phyloP scores from a whole-genome alignment of 2,329 filamentous ascomycete genomes.

The Fusarium decemcellulare region DNA sequence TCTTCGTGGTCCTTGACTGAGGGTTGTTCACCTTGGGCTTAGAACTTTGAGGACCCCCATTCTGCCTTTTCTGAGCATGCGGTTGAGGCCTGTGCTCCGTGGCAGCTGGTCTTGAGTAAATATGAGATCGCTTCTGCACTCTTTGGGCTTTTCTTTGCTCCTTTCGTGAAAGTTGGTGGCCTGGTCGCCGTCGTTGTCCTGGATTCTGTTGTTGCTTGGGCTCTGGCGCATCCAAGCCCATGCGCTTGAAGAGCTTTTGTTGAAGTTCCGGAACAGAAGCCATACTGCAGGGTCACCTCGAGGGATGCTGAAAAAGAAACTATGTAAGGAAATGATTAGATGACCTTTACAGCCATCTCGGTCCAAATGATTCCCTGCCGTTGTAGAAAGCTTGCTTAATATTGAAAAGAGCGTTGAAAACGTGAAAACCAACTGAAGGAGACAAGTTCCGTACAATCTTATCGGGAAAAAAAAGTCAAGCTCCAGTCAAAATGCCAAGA shows the following conservation, averaged over 20 bases:
- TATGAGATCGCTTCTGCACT: conserved; percentile 68
- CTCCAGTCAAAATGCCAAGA: not conserved
- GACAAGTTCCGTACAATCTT: not conserved
- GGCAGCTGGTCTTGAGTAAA: conserved; percentile 42
- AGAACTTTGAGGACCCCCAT: not conserved
- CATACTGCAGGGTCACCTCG: conserved; percentile 10
- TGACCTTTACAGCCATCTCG: not conserved
- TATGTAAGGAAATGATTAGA: not conserved
- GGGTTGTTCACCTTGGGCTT: conserved; percentile 9
- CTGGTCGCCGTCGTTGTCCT: conserved; percentile 22
- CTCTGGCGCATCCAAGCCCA: conserved; percentile 52
- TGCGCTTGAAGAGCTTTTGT: conserved; percentile 55
- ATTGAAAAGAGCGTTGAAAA: not conserved
- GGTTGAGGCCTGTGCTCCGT: conserved; percentile 23
- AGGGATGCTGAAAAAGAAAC: not conserved
- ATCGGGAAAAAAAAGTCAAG: conserved; percentile 8
- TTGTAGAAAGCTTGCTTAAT: not conserved
- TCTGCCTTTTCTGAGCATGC: conserved; percentile 19
- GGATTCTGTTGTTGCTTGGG: conserved; percentile 26
- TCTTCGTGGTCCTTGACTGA: conserved; percentile 12
- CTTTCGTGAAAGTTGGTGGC: conserved; percentile 62
- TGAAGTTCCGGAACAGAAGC: conserved; percentile 52
- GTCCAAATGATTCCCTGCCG: not conserved
- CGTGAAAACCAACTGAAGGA: not conserved
- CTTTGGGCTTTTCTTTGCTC: conserved; percentile 78